phyloP scores from a whole-genome alignment of 306 rosid species.

The Neltuma alba region DNA sequence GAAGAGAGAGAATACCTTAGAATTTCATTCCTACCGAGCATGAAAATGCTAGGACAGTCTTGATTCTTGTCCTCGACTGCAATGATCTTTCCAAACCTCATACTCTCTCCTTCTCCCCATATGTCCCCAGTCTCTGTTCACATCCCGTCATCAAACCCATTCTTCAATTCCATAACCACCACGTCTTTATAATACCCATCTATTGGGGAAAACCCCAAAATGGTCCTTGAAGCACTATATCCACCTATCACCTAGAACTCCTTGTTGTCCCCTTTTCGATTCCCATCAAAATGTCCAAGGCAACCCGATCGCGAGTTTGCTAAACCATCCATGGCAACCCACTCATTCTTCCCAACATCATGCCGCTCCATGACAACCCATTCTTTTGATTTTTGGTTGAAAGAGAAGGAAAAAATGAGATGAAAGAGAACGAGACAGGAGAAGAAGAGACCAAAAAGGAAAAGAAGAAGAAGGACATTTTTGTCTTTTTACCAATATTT shows the following conservation, averaged over 20 bases:
- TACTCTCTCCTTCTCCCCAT: constrained; percentile 70
- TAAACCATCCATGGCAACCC: constrained; percentile 72
- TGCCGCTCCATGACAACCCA: too few relatives aligned
- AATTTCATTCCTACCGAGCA: constrained; percentile 75
- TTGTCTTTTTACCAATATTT: too few relatives aligned
- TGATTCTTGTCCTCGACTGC: constrained; percentile 50
- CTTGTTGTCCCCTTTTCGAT: constrained; percentile 40
- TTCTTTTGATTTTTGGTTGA: too few relatives aligned
- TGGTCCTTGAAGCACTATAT: constrained; percentile 74
- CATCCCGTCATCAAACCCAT: constrained; percentile 37
- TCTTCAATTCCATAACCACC: constrained; percentile 64
- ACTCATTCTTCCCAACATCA: constrained; percentile 58
- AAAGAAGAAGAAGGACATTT: too few relatives aligned
- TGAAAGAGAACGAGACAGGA: too few relatives aligned
- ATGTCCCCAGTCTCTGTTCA: constrained; percentile 79
- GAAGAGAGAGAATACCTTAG: constrained; percentile 53
- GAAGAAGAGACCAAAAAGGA: too few relatives aligned
- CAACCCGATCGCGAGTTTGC: constrained; percentile 84
- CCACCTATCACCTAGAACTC: constrained; percentile 97
- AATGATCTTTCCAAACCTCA: constrained; percentile 69
- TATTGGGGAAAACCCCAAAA: constrained; percentile 78
- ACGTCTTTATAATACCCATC: constrained; percentile 72
- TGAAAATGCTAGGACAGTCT: constrained; percentile 57
- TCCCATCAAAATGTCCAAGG: constrained; percentile 68
- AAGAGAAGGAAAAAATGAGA: too few relatives aligned